Evolutionary conservation across 257 asterid genomes (phyloP).

Genomic region (Asclepias syriaca): DNA sequence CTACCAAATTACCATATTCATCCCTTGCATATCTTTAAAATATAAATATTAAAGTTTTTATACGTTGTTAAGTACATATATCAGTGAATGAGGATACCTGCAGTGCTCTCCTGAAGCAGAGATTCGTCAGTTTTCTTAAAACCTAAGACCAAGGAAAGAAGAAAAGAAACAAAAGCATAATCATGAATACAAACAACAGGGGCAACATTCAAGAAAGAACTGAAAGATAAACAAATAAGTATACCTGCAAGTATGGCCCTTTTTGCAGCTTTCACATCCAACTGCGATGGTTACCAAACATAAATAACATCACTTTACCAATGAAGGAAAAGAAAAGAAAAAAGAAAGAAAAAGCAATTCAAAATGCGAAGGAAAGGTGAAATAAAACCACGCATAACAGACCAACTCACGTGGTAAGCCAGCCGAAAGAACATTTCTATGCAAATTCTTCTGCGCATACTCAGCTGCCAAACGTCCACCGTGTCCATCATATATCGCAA

Average conservation of each 20-base stretch:
- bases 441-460: constrained; percentile 81
- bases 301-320: not conserved
- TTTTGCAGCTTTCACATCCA: constrained; percentile 76
- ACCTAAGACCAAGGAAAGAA: constrained; percentile 33
- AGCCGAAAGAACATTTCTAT: constrained; percentile 66
- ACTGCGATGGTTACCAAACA: constrained; percentile 41
- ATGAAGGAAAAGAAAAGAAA: not conserved
- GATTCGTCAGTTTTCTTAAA: constrained; percentile 74
- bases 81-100: constrained; percentile 39
- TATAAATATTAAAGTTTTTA: not conserved
- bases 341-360: constrained; percentile 14
- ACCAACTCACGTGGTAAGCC: constrained; percentile 99
- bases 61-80: constrained; percentile 5
- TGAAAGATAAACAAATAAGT: constrained; percentile 3
- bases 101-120: constrained; percentile 68
- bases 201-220: not conserved
- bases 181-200: not conserved
- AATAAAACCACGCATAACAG: constrained; percentile 50
- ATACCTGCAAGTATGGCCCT: constrained; percentile 80
- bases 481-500: constrained; percentile 85
- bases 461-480: constrained; percentile 88
- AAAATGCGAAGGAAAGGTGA: constrained; percentile 15
- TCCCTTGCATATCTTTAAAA: not conserved
- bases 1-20: not conserved
- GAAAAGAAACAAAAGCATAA: constrained; percentile 1